A percentile compares a stretch with the other conserved stretches of the same genome.
Evolutionary conservation across 257 asterid genomes (phyloP).

Genomic region (Petrea volubilis): DNA sequence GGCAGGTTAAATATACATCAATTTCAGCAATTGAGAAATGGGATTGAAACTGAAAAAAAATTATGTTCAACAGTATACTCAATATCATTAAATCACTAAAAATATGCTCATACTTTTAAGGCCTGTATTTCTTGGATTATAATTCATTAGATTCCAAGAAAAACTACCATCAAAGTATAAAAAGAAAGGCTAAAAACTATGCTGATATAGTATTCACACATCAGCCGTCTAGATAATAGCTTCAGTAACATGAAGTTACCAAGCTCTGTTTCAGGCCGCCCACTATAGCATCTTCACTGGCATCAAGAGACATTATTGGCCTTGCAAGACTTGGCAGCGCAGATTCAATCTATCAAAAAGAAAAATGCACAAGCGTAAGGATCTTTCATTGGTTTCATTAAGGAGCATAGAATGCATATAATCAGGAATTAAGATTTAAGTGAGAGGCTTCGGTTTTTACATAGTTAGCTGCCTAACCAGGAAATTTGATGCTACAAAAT

Average conservation of each 20-base stretch:
- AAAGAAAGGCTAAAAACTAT: background rate
- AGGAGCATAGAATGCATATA: background rate
- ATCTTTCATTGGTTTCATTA: slow-evolving; percentile 17
- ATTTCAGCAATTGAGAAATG: background rate
- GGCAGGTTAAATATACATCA: background rate
- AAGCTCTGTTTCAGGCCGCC: slow-evolving; percentile 91
- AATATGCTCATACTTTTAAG: background rate
- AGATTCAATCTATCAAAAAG: slow-evolving; percentile 81
- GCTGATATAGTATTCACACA: slow-evolving; percentile 1
- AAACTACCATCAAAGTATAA: background rate
- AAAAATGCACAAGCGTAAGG: slow-evolving; percentile 30
- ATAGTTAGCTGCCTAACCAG: background rate
- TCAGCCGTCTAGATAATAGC: slow-evolving; percentile 16
- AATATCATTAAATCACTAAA: background rate
- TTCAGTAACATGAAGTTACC: slow-evolving; percentile 51
- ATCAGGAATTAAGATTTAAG: background rate
- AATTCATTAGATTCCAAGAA: slow-evolving; percentile 6
- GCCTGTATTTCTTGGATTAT: too few species aligned
- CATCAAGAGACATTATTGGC: slow-evolving; percentile 94
- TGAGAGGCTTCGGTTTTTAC: too few species aligned
- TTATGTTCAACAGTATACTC: background rate
- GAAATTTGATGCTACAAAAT: background rate
- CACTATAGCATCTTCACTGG: slow-evolving; percentile 91
- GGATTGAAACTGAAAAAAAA: background rate
- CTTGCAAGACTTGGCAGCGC: slow-evolving; percentile 89